Evolutionary conservation across 2,329 filamentous ascomycete genomes (phyloP), one percentile per base, ranked within the genome.

Genomic region (Incumbomyces delicatus): DNA sequence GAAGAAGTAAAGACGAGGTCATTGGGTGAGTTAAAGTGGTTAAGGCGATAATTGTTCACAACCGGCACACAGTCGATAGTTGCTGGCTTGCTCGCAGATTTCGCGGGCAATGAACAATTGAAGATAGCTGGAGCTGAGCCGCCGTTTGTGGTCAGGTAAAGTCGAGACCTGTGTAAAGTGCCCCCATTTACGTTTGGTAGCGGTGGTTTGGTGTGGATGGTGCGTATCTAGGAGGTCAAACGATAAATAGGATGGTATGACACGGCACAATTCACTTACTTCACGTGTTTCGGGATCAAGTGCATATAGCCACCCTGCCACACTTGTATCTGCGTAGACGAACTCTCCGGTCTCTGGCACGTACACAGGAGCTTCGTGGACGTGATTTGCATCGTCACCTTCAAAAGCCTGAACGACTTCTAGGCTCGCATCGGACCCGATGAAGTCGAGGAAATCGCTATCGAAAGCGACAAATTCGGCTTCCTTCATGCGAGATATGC

Each of bases 291-390:
- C 27, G 14, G 34, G n/a, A 18, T 41, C 22, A 16, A 47, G 27
- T 12, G 37, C 44, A 20, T 31, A 47, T 16, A 47, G 20, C 22
- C 44, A 41, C 4, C 44, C 44, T 29, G 7, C 31, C 22, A 34
- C 37, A 22, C 20, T 20, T 13, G 44, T 47, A 16, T 40, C 38
- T 16, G 44, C 22, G 22, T 41, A 47, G 12, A 47, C 20, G n/a
- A 47, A 27, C 17, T 47, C 44, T 17, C 20, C 13, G 13, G 37
- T 47, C 2, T 33, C 36, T 16, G 44, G 29, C 6, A 46, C 6
- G 35, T 32, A 41, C n/a, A 41, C 38, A 12, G 44, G 44, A 5
- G 44, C 44, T 41, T 47, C 37, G 31, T 41, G 44, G n/a, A 46
- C 44, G 31, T 32, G 44, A 3, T 40, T 13, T 16, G 29, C 44